Base-by-base conservation (phyloP, 768 basidiomycete genomes). In the Rubroboletus satanas region DNA sequence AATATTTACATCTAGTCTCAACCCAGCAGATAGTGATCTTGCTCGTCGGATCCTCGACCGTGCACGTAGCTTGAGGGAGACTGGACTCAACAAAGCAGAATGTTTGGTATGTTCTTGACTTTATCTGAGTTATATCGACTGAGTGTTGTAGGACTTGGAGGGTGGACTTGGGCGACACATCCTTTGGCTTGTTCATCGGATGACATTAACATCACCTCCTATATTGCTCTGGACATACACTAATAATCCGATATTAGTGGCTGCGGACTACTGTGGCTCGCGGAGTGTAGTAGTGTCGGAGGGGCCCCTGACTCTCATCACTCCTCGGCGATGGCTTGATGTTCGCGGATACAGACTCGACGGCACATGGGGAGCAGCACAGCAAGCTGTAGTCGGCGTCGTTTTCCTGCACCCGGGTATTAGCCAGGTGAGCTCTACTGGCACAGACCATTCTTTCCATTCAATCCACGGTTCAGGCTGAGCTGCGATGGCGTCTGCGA, bases 271-370 rank as follows among this genome's bases (percentile, higher is more conserved):
- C 59, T 63, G 81, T 45, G 68, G 66, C 42, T 59, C 74, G 23
- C 89, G 86, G 88, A 78, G 80, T 2, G 82, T 88, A 36, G 64
- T 71, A 11, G 71, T 81, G 32, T 80, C 77, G n/a, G 71, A 77
- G 45, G 58, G 66, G 68, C 45, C 81, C 72, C 8, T 65, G 75
- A 72, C 66, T 44, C 71, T 80, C 59, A 58, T 83, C 15, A 78
- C 83, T 50, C 90, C 90, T 39, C 78, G 89, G 33, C 82, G 90
- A 17, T 92, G 90, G 90, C 70, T 89, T 38, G 87, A 90, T 65
- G 79, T 90, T 51, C 73, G 74, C n/a, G 90, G 90, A 4, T 61
- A 62, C 15, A 83, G 75, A 61, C 72, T 90, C 35, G 66, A 71
- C 10, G 83, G 84, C 53, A 77, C 80, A 36, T 93, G 90, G 90